Percentiles rank a stretch among this genome's conserved stretches.
These are phyloP conservation scores for Cordyceps tenuipes DNA, from an alignment of 2,329 filamentous ascomycete genomes.

Conservation along the genomic window DNA sequence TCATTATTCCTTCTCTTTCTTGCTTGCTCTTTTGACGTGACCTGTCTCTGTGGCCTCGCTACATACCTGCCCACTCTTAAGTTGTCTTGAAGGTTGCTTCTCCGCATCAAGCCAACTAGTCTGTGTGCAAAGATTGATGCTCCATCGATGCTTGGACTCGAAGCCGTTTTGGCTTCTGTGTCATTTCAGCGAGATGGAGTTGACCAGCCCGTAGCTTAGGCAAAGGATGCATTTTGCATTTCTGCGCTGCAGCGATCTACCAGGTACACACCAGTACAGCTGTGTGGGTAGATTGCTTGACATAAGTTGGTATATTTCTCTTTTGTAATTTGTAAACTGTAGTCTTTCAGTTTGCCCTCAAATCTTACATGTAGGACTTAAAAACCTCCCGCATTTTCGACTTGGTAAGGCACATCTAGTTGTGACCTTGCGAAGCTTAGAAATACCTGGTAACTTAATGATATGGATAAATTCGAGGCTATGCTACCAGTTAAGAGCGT, in stretches of 20 bases:
- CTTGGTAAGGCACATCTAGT: no score
- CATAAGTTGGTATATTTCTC: constrained; percentile 8
- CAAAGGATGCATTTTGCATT: constrained; percentile 8
- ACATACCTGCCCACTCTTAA: constrained; percentile 79
- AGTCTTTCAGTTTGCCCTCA: neutral
- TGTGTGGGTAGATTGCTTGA: constrained; percentile 5
- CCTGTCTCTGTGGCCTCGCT: neutral
- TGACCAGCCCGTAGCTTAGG: constrained; percentile 3
- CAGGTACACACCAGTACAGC: constrained; percentile 10
- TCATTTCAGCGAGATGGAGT: constrained; percentile 1
- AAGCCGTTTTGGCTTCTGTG: constrained; percentile 42
- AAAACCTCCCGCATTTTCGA: no score
- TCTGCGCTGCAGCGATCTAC: constrained; percentile 6
- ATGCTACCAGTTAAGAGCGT: no score
- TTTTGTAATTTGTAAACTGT: neutral
- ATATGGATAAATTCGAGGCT: no score
- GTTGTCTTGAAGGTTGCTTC: constrained; percentile 71
- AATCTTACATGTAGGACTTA: neutral
- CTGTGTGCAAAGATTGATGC: constrained; percentile 79
- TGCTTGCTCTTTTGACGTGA: neutral
- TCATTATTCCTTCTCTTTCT: no score
- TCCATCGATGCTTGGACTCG: constrained; percentile 33
- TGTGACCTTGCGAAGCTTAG: no score
- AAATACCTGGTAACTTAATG: no score
- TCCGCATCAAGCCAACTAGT: constrained; percentile 91